Evolutionary conservation across 371 early-diverging fungal species (phyloP).

Genomic region (Cokeromyces recurvatus): DNA sequence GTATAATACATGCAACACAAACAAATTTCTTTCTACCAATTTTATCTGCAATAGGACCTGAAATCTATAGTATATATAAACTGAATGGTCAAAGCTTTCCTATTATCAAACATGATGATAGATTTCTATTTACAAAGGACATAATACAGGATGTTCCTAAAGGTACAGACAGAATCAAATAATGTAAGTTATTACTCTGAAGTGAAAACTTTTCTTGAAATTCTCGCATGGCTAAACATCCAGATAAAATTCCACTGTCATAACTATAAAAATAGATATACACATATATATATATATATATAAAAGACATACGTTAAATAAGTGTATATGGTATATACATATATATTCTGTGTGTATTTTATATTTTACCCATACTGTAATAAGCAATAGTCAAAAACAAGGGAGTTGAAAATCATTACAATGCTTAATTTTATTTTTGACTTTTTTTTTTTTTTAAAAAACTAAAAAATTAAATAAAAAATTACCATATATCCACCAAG

Average conservation of each 20-base stretch:
- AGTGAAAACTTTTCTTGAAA: slow-evolving; percentile 25
- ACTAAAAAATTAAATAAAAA: too few relatives aligned
- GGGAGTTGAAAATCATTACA: too few relatives aligned
- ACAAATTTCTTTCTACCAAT: slow-evolving; percentile 28
- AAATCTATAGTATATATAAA: not conserved
- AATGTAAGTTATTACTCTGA: not conserved
- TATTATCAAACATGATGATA: too few relatives aligned
- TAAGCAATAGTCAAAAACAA: too few relatives aligned
- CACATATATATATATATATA: too few relatives aligned
- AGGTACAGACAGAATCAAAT: slow-evolving; percentile 11
- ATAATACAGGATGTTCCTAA: slow-evolving; percentile 13
- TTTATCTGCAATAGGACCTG: slow-evolving; percentile 23
- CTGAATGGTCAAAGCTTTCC: too few relatives aligned
- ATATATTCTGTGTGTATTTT: too few relatives aligned
- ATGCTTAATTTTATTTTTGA: too few relatives aligned
- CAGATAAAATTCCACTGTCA: slow-evolving; percentile 36
- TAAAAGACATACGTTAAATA: too few relatives aligned
- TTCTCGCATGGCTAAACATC: slow-evolving; percentile 29
- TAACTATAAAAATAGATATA: slow-evolving; percentile 18
- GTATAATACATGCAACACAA: slow-evolving; percentile 52
- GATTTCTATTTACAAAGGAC: slow-evolving; percentile 21
- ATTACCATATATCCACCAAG: slow-evolving; percentile 35
- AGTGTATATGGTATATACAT: too few relatives aligned
- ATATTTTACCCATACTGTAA: too few relatives aligned
- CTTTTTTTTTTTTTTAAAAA: too few relatives aligned